Evolutionary conservation across 345 rosid species (phyloP).

Genomic region (Bretschneidera sinensis): DNA sequence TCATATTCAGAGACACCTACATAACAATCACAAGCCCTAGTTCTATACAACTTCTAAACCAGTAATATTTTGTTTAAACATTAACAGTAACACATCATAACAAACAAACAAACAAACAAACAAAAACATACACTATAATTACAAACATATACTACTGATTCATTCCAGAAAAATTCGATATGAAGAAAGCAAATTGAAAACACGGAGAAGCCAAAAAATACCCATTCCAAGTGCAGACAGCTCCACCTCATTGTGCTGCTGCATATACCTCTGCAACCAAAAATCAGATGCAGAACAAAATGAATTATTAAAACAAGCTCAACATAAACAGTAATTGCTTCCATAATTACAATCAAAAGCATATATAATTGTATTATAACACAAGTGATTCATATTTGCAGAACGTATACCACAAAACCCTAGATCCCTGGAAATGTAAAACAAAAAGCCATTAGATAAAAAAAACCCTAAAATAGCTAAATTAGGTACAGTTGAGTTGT

Average conservation of each 20-base stretch:
- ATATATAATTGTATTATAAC: too few relatives aligned
- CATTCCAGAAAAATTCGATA: not conserved
- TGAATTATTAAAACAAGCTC: not conserved
- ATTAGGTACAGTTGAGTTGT: not conserved
- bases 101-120: too few relatives aligned
- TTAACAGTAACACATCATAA: too few relatives aligned
- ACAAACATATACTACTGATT: not conserved
- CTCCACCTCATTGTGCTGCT: constrained; percentile 81
- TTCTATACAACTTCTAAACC: too few relatives aligned
- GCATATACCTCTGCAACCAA: constrained; percentile 80
- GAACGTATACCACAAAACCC: not conserved
- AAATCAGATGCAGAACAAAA: constrained; percentile 6
- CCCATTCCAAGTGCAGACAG: constrained; percentile 98
- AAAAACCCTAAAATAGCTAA: not conserved
- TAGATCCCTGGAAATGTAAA: constrained; percentile 7
- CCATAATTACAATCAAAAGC: not conserved
- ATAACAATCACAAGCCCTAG: too few relatives aligned
- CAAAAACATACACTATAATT: too few relatives aligned
- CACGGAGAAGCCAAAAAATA: constrained; percentile 22
- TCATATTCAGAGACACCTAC: too few relatives aligned
- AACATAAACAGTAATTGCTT: not conserved
- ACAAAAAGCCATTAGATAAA: not conserved
- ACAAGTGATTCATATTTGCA: not conserved
- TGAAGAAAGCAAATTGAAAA: constrained; percentile 1
- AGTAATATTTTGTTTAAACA: too few relatives aligned